Conservation (phyloP, 306 rosid genomes). For the Quercus gilva region DNA sequence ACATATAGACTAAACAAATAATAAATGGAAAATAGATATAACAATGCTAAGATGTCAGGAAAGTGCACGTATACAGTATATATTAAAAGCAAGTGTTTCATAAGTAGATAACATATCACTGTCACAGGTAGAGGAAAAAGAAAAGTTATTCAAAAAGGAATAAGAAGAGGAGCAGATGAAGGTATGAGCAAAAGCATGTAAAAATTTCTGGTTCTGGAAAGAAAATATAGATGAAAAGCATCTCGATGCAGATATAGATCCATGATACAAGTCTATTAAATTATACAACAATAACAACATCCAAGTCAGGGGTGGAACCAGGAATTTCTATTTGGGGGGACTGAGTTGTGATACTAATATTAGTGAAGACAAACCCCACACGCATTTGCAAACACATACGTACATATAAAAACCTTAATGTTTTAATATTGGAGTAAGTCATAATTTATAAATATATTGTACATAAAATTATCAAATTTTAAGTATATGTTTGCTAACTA, state of each 20-base stretch:
- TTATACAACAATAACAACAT: not conserved
- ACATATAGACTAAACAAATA: not conserved
- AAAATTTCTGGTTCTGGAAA: too few relatives aligned
- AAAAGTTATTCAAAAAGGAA: not conserved
- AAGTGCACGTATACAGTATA: too few relatives aligned
- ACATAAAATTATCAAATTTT: too few relatives aligned
- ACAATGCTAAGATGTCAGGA: not conserved
- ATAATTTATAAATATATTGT: too few relatives aligned
- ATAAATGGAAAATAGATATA: not conserved
- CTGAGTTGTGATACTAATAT: too few relatives aligned
- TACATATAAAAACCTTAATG: too few relatives aligned
- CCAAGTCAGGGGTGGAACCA: not conserved
- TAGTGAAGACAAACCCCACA: too few relatives aligned
- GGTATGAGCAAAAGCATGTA: not conserved
- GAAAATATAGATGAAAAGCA: not conserved
- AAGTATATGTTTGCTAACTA: too few relatives aligned
- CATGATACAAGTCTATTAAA: not conserved
- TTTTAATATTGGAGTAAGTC: too few relatives aligned
- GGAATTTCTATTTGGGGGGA: too few relatives aligned
- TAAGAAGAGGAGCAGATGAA: not conserved
- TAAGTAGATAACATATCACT: not conserved
- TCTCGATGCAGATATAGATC: not conserved
- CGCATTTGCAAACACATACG: too few relatives aligned
- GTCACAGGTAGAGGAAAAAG: not conserved
- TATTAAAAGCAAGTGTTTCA: not conserved